Base-by-base conservation (phyloP, 176 grass and related monocot species). In the Olyra latifolia region DNA sequence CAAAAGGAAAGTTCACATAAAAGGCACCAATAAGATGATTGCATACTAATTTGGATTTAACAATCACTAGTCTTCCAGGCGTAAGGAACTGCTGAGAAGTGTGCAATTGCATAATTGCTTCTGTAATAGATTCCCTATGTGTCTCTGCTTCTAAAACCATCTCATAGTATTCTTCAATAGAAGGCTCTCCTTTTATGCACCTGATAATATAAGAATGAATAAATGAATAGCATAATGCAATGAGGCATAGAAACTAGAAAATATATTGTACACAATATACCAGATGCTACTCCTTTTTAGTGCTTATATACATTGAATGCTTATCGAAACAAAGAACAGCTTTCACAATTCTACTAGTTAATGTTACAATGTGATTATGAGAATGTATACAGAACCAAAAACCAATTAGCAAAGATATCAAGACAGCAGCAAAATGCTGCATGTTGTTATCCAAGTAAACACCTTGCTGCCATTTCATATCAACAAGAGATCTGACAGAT, bases 111-210 rank as follows among this genome's bases (percentile, higher is more conserved):
- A 98, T 91, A 68, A 89, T 56, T 80, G 92, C 92, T 80, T 92
- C 85, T 54, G 83, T 81, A 76, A 98, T 84, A 71, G 10, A 76
- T 81, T 91, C 90, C 76, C 90, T 85, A 45, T 87, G 84, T 77
- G 75, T 83, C 71, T 98, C 92, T 75, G 92, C 87, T 88, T 98
- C 60, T 87, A 81, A 47, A 40, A 55, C 59, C 88, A 91, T 87
- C 63, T 81, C 86, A 6, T 91, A 98, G 76, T 98, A 98, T 72
- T 94, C 92, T 87, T 98, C 95, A 77, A 98, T 91, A 42, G 90
- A 74, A 69, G 95, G 85, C 55, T 94, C 95, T 68, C 95, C 95
- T 88, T 98, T 98, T 86, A 98, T 94, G 82, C 95, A 98, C 59
- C 95, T 94, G 73, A 71, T 10, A 24, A 89, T 83, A 83, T 0